Base-by-base conservation (phyloP, 148 eudicot species). In the Nyssa sinensis region DNA sequence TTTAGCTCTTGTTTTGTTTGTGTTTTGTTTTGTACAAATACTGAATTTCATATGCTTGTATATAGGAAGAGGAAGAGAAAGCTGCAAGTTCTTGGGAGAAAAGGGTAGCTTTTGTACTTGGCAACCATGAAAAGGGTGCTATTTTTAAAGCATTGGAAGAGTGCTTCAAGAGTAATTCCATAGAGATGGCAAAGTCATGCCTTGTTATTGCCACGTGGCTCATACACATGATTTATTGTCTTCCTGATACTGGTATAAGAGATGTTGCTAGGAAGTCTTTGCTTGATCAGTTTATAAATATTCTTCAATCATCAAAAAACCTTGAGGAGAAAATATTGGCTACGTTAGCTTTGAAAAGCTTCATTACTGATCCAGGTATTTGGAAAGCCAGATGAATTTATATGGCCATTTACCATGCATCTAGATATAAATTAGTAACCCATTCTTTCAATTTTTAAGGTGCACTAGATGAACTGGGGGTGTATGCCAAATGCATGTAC, bases 271-370 rank as follows among this genome's bases (percentile, higher is more conserved):
- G 89, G 7, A 83, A 75, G 79, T 44, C 71, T 23, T 73, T 86
- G 79, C 89, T 86, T 19, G 85, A 81, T 33, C 86, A 81, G 73
- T 86, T 81, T 32, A 72, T 86, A 55, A 77, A 77, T 75, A 80
- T 86, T 49, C 78, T 86, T 51, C 89, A 83, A 70, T 81, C 87
- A 30, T 83, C 89, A 33, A 86, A 75, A 75, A 81, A 71, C 76
- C 73, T 86, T 6, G 89, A 86, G 72, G 87, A 86, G 80, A 86
- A 86, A 72, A 75, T 86, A 64, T 44, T 86, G 77, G 85, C 83
- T 25, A 78, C 85, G 49, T 74, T 86, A 60, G 87, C 89, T 77
- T 70, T 86, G 75, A 79, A 80, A 77, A 78, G 73, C 76, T 86
- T 86, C 70, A 73, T 81, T 17, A 61, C 34, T 60, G 89, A 83